Evolutionary conservation across 441 rosid genomes (phyloP).

Genomic region (Pelargonium citronellum): DNA sequence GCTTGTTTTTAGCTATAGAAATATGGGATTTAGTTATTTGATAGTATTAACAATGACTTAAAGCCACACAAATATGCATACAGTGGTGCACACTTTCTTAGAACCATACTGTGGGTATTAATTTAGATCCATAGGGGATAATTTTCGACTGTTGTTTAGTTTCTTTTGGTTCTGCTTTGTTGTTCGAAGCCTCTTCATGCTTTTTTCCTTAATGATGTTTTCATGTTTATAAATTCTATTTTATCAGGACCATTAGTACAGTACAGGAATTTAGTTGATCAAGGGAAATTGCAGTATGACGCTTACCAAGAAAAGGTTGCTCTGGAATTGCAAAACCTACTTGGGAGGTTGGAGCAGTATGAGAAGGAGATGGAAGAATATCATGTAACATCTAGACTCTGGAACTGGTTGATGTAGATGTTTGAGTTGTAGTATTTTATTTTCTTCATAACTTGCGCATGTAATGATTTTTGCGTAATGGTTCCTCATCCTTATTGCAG

Average conservation of each 20-base stretch:
- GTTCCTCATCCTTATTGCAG: constrained; percentile 29
- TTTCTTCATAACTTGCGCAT: neutral
- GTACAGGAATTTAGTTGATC: constrained; percentile 53
- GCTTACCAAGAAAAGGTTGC: constrained; percentile 69
- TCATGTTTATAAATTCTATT: neutral
- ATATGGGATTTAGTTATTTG: neutral
- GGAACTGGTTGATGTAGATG: neutral
- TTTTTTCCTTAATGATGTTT: neutral
- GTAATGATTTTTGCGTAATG: constrained; percentile 12
- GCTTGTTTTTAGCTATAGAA: neutral
- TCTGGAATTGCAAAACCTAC: constrained; percentile 54
- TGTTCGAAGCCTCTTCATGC: neutral
- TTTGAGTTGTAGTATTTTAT: neutral
- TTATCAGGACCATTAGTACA: constrained; percentile 43
- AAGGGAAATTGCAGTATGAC: constrained; percentile 72
- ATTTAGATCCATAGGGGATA: neutral
- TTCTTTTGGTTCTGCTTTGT: neutral
- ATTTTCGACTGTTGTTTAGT: neutral
- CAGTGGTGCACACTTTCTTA: too few species aligned
- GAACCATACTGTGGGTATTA: neutral
- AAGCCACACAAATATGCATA: neutral
- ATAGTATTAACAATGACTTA: neutral
- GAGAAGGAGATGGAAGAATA: constrained; percentile 79
- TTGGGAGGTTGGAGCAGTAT: constrained; percentile 63
- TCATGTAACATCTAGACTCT: constrained; percentile 38